Evolutionary conservation across 164 flowering plant genomes (phyloP).

Genomic region (Umbilicus rupestris): DNA sequence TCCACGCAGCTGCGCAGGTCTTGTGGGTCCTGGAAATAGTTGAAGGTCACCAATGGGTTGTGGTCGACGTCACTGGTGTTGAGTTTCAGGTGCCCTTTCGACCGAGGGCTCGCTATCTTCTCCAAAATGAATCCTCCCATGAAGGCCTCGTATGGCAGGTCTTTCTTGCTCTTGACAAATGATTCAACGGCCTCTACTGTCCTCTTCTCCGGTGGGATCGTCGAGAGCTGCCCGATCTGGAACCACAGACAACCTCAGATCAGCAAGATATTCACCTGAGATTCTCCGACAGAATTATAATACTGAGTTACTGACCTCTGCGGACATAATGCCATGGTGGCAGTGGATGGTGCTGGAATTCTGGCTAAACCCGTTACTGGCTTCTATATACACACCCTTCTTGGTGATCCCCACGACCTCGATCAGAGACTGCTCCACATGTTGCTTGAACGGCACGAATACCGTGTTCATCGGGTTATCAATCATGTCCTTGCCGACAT

Average conservation of each 20-base stretch:
- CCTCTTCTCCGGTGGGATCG: slow-evolving; percentile 64
- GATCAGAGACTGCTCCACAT: slow-evolving; percentile 61
- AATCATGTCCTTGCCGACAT: slow-evolving; percentile 76
- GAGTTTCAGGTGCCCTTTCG: slow-evolving; percentile 54
- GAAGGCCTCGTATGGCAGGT: slow-evolving; percentile 60
- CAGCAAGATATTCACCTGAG: not conserved
- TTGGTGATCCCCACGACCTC: slow-evolving; percentile 92
- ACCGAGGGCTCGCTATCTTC: slow-evolving; percentile 56
- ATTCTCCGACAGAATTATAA: not conserved
- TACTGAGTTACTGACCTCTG: slow-evolving; percentile 47
- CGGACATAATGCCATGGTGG: slow-evolving; percentile 80
- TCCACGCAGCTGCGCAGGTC: slow-evolving; percentile 65
- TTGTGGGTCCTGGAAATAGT: slow-evolving; percentile 69
- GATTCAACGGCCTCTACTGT: slow-evolving; percentile 33
- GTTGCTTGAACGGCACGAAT: slow-evolving; percentile 48
- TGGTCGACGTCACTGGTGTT: slow-evolving; percentile 49
- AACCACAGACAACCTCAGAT: not conserved
- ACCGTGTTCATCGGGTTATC: slow-evolving; percentile 87
- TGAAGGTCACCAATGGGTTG: slow-evolving; percentile 81
- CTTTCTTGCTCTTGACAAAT: slow-evolving; percentile 25
- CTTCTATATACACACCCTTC: slow-evolving; percentile 76
- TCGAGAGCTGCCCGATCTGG: slow-evolving; percentile 88
- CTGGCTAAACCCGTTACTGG: slow-evolving; percentile 87
- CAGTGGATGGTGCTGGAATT: slow-evolving; percentile 53
- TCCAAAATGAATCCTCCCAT: slow-evolving; percentile 78